Evolutionary conservation across 495 filamentous ascomycete species (phyloP), one percentile per base, ranked within the genome.

Genomic region (Tirmania nivea): DNA sequence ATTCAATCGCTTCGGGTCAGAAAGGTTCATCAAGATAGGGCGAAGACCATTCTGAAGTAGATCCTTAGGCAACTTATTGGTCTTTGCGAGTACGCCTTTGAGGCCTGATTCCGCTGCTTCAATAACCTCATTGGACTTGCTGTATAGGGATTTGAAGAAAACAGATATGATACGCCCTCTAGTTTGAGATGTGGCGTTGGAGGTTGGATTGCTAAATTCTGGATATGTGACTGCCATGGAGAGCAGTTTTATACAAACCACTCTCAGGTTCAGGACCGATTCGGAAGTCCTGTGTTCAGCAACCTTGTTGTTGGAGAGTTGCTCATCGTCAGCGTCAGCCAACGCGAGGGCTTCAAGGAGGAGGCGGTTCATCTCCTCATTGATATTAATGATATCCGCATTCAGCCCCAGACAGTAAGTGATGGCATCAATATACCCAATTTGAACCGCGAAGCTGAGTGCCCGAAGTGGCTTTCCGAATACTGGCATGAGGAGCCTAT

Each of bases 91-190:
- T 10, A 99, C 88, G 35, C 80, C 79, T 57, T 80, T 81, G 48
- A 99, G 67, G 34, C 86, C 87, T 49, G 80, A 79, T 62, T 94
- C 94, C 2, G 92, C 92, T 34, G 92, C 88, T 55, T 92, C 86
- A 51, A 95, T 93, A 8, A 94, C 90, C 49, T 89, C 84, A 11
- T 80, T 76, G 16, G 86, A 87, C 59, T 87, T 81, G 6, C 85
- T 92, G 65, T 96, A 96, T 1, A 99, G 71, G 16, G 83, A 92
- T 60, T 94, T 95, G 75, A 99, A 99, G 70, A 96, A 96, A 8
- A 94, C 83, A 1, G 84, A 80, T 19, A 99, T 92, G 52, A 94
- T 88, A 50, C 86, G 80, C 31, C 77, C 75, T 52, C 88, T 73
- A 35, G 81, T 90, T 11, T 58, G 53, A 10, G 61, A 54, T 45